Base-by-base conservation (phyloP, 2,329 filamentous ascomycete species). In the Fusarium heterosporum region DNA sequence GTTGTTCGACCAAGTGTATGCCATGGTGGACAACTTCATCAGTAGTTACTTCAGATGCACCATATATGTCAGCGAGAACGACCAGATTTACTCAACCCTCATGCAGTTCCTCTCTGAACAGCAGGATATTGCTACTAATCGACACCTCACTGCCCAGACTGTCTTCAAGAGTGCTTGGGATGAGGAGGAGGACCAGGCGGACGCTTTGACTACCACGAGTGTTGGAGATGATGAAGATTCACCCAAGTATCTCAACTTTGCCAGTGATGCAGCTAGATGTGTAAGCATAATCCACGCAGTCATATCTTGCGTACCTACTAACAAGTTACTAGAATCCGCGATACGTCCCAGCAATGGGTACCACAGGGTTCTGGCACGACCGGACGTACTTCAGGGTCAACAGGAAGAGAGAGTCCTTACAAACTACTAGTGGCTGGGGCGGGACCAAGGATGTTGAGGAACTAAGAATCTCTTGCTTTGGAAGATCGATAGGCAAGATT, bases 91-190 rank as follows among this genome's bases (percentile, higher is more conserved):
- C 69, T 50, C 73, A 4, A 84, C 89, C 51, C 69, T 90, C 47
- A 87, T 89, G 79, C 81, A 83, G 51, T 90, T 84, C 79, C 80
- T 89, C 9, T 83, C 84, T 0, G 74, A 81, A 39, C 84, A 88
- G 70, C 82, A 83, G 11, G 79, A 78, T 22, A 82, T 86, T 61
- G 79, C 79, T 30, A 82, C 82, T 45, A 86, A 85, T 36, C 81
- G 84, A 14, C 81, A 80, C 8, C 76, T 89, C 16, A 84, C 82
- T 63, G 87, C 85, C 8, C 84, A 88, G 72, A 88, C 86, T 1
- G 80, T 81, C 3, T 81, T 80, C 50, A 83, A 81, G 68, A 84
- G 80, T 17, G 84, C 84, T 0, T 89, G 86, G 86, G 86, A 86
- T 40, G 84, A 84, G 43, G 83, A 79, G 41, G 77, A 87, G 52